Conservation (phyloP, 768 basidiomycete genomes). For the Pisolithus microcarpus region DNA sequence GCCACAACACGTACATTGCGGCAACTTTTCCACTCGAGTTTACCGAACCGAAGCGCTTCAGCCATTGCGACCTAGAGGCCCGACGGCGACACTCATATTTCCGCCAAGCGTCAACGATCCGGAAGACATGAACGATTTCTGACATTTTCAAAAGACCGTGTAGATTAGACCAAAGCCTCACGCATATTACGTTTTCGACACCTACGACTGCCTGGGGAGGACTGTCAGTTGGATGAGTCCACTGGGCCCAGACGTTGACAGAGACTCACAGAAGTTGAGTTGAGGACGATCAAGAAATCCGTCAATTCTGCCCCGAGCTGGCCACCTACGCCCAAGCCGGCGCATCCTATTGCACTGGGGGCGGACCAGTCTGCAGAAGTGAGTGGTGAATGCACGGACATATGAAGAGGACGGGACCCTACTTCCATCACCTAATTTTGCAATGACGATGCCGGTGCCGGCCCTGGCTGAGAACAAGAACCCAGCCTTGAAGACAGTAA, state of each 20-base stretch:
- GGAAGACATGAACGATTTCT: constrained; percentile 90
- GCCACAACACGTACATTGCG: constrained; percentile 58
- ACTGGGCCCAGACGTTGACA: neutral
- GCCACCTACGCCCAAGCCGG: constrained; percentile 82
- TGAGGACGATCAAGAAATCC: constrained; percentile 85
- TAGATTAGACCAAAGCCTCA: neutral
- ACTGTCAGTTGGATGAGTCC: constrained; percentile 5
- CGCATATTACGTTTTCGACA: neutral
- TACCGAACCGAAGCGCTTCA: constrained; percentile 80
- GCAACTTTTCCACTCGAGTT: constrained; percentile 83
- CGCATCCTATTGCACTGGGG: constrained; percentile 91
- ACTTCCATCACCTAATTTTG: constrained; percentile 75
- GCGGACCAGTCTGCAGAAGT: constrained; percentile 87
- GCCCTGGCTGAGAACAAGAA: constrained; percentile 71
- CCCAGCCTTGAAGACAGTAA: constrained; percentile 72
- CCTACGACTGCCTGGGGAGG: constrained; percentile 54
- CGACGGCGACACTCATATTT: constrained; percentile 82
- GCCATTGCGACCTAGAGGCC: constrained; percentile 89
- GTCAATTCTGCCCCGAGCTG: constrained; percentile 84
- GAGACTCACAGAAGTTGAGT: constrained; percentile 61
- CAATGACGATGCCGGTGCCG: constrained; percentile 84
- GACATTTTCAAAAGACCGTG: constrained; percentile 11
- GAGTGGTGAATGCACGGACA: neutral
- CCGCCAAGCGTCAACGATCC: constrained; percentile 88
- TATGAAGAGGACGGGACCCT: constrained; percentile 26